Evolutionary conservation across 306 rosid genomes (phyloP), one percentile per base, ranked within the genome.

Genomic region (Casuarina equisetifolia): DNA sequence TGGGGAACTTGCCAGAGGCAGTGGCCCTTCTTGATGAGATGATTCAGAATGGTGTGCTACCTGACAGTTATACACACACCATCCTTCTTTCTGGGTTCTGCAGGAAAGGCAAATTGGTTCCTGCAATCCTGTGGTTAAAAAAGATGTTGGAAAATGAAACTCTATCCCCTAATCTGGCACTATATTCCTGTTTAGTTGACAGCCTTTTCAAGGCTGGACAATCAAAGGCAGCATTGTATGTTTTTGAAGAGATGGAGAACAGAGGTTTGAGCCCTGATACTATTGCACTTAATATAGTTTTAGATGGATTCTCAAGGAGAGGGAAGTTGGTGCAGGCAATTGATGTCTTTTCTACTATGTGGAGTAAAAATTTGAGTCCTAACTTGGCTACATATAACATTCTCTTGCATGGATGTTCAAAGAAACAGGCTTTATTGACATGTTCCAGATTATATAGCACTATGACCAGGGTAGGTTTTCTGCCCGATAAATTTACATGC

Each of bases 121-220:
- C 79, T 59, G 95, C 93, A 46, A 83, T 92, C 50, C 78, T 88
- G 77, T 85, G 88, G 50, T 79, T 77, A 8, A 86, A 76, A 76
- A 90, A 84, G 55, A 62, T 86, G 62, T 76, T 85, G 81, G 88
- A 87, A 72, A 87, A 84, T 44, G 89, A 83, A 58, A 68, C 82
- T 59, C 67, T 85, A 38, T 76, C 86, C 15, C 83, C 86, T 45
- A 85, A 85, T 85, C 83, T 84, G 82, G 85, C 81, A 9, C 3
- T 85, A 61, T 87, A 84, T 85, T 84, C 97, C 83, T 75, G 86
- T 79, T 84, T 92, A 68, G 70, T 88, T 76, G 84, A 82, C 80
- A 91, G 89, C 25, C 88, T 92, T 81, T 86, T 90, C 74, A 92
- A 88, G 89, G 87, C 70, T 32, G 93, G 97, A 55, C 91, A 90